phyloP scores from a whole-genome alignment of 2,329 filamentous ascomycete genomes.

The Ceratocystis destructans region DNA sequence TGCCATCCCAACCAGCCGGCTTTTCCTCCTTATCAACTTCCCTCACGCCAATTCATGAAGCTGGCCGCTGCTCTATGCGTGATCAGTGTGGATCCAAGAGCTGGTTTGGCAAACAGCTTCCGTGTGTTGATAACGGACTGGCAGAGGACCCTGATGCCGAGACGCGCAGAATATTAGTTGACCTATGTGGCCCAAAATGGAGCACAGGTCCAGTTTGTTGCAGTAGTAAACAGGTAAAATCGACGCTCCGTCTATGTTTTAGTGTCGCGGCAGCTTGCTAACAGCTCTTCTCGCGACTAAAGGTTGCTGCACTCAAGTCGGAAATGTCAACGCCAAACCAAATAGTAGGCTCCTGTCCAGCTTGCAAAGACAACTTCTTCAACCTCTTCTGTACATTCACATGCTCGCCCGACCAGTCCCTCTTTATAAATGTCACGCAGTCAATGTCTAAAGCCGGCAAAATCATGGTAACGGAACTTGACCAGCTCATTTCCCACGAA shows the following conservation, averaged over 20 bases:
- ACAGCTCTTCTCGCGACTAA: constrained; percentile 26
- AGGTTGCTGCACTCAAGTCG: constrained; percentile 62
- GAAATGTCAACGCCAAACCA: constrained; percentile 78
- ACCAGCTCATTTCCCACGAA: constrained; percentile 71
- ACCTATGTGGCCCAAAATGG: constrained; percentile 82
- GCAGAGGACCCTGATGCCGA: constrained; percentile 60
- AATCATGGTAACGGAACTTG: constrained; percentile 62
- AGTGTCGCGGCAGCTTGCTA: constrained; percentile 3
- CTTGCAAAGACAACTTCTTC: constrained; percentile 97
- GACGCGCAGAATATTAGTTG: constrained; percentile 63
- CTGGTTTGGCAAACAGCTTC: constrained; percentile 78
- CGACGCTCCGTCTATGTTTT: background rate
- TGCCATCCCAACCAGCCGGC: constrained; percentile 7
- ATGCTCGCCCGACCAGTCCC: constrained; percentile 89
- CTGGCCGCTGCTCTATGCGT: constrained; percentile 77
- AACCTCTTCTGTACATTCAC: constrained; percentile 97
- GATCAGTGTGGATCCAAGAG: constrained; percentile 84
- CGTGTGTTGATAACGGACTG: constrained; percentile 79
- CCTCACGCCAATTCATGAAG: constrained; percentile 56
- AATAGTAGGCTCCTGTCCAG: constrained; percentile 85
- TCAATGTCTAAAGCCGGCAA: constrained; percentile 48
- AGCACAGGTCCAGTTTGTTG: constrained; percentile 74
- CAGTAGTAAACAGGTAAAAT: constrained; percentile 55
- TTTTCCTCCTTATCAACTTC: constrained; percentile 8
- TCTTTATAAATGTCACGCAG: constrained; percentile 85